Evolutionary conservation across 805 yeast genomes (phyloP).

Genomic region (Candida quercuum): DNA sequence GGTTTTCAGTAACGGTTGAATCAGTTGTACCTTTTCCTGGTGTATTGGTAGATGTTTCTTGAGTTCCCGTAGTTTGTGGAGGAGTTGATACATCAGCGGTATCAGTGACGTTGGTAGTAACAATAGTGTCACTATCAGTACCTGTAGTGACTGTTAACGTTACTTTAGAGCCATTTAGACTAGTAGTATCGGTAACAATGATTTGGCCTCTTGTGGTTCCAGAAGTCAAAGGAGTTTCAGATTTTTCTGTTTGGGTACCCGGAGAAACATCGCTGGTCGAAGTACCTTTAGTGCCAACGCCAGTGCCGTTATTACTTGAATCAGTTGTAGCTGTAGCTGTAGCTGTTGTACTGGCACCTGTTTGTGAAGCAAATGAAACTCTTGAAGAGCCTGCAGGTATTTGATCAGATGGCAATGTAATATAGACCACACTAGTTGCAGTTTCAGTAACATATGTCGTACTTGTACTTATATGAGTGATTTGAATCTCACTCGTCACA

Average conservation of each 20-base stretch:
- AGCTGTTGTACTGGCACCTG: slow-evolving; percentile 2
- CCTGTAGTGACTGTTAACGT: neutral
- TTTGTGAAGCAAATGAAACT: slow-evolving; percentile 2
- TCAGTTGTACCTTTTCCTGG: neutral
- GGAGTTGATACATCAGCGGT: neutral
- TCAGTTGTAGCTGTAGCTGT: neutral
- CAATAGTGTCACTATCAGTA: neutral
- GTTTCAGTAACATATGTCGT: slow-evolving; percentile 17
- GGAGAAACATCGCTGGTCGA: no score
- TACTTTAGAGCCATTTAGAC: neutral
- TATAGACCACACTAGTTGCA: slow-evolving; percentile 15
- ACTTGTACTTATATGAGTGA: slow-evolving; percentile 19
- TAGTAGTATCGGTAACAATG: neutral
- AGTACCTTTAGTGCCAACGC: no score
- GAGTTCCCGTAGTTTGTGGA: neutral
- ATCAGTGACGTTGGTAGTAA: neutral
- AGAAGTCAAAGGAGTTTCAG: neutral
- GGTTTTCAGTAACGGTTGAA: slow-evolving; percentile 5
- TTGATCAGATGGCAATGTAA: slow-evolving; percentile 9
- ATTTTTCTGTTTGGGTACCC: neutral
- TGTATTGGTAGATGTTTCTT: neutral
- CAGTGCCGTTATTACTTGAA: no score
- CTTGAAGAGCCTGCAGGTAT: slow-evolving; percentile 3
- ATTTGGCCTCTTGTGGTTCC: neutral
- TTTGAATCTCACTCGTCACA: slow-evolving; percentile 14